Evolutionary conservation across 139 green algal species (phyloP).

Genomic region (Coccomyxa sp.): DNA sequence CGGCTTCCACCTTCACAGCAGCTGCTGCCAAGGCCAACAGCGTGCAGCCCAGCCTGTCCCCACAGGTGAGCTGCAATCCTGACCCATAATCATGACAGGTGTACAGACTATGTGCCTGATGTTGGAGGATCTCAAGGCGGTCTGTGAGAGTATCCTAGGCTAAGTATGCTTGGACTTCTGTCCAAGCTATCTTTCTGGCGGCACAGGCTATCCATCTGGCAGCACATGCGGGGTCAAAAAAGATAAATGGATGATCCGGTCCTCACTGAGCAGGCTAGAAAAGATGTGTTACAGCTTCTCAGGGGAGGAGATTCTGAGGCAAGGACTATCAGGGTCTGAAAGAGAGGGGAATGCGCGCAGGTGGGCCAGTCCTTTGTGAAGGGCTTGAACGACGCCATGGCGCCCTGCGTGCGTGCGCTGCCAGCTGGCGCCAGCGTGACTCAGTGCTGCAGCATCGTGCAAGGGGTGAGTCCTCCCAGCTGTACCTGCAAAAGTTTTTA

Average conservation of each 20-base stretch:
- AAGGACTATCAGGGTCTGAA: too few relatives aligned
- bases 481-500: not conserved
- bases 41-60: not conserved
- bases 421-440: not conserved
- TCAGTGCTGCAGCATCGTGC: not conserved
- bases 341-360: too few relatives aligned
- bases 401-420: not conserved
- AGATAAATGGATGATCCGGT: not conserved
- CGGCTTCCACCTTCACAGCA: not conserved
- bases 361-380: not conserved
- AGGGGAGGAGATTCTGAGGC: not conserved
- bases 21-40: not conserved
- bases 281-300: not conserved
- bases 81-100: not conserved
- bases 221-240: not conserved
- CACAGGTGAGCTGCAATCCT: not conserved
- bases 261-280: not conserved
- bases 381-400: not conserved
- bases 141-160: too few relatives aligned
- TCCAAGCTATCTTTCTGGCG: too few relatives aligned
- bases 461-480: not conserved
- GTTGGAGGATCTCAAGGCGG: not conserved
- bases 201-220: not conserved
- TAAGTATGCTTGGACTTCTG: too few relatives aligned
- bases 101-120: not conserved